Evolutionary conservation across 805 yeast species (phyloP), one percentile per base, ranked within the genome.

Genomic region (Candida sithepensis): DNA sequence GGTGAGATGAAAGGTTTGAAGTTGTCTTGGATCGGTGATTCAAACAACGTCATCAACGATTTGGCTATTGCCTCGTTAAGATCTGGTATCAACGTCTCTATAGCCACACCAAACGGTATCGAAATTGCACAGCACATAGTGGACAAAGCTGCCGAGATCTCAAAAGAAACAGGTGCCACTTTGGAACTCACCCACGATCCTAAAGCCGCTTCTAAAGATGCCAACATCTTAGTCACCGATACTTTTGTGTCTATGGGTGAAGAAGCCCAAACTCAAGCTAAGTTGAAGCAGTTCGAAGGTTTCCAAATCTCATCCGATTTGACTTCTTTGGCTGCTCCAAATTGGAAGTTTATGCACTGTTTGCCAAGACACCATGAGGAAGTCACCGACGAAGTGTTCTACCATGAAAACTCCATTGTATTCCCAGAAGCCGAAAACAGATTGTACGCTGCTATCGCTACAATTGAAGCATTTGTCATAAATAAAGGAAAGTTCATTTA

Each of bases 161-260:
- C 84, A 1, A 55, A 60, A 2, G 77, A 72, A 49, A 74, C 77
- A 3, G 80, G 79, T 42, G 73, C 83, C 10, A 58, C 68, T 0
- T 74, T 88, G 47, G 81, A 76, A 55, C 61, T 82, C 8, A 76
- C 84, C 3, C 82, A 88, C 55, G 88, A 88, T 58, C 94, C 98
- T 3, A 59, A 70, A n/a, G 72, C 60, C 22, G 96, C 97, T 1
- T 79, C 89, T 43, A 73, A 75, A 45, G 74, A 75, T 55, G 89
- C 98, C 4, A 80, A 92, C 61, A 75, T 94, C 37, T 67, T 94
- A 32, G 98, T 92, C 40, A 94, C 99, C 14, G 99, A 94, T 61
- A 94, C 99, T 3, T 94, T 96, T 82, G 81, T 94, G 21, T 92
- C 98, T 1, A 94, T 94, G 99, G 99, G 99, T 48, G 91, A 94